phyloP scores from a whole-genome alignment of 192 early-diverging fungal species.

The Rhizophagus sp. region DNA sequence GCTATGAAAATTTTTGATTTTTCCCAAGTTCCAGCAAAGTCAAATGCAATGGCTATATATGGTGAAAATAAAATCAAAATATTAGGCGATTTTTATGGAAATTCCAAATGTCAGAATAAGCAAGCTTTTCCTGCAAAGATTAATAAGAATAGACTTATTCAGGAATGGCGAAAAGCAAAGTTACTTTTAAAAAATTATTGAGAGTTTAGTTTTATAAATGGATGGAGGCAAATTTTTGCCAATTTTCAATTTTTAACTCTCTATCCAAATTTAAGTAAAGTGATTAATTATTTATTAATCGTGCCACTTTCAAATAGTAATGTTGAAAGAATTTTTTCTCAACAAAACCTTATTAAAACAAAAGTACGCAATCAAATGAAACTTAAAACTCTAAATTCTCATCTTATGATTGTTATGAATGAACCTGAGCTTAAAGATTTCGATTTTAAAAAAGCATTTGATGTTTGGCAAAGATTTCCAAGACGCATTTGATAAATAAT shows the following conservation, averaged over 20 bases:
- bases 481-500: not conserved
- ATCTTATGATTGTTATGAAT: conserved; percentile 20
- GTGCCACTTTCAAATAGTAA: conserved; percentile 11
- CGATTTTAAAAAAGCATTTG: conserved; percentile 10
- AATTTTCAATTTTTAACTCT: not conserved
- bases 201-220: not conserved
- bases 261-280: not conserved
- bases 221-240: conserved; percentile 1
- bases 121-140: not conserved
- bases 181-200: too few relatives aligned
- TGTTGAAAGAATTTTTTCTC: conserved; percentile 6
- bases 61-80: not conserved
- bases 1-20: conserved; percentile 24
- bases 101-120: not conserved
- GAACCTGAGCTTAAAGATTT: not conserved
- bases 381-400: too few relatives aligned
- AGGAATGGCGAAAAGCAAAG: not conserved
- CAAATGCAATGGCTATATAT: not conserved
- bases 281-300: conserved; percentile 10
- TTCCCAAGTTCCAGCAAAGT: not conserved
- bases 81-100: not conserved
- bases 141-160: not conserved
- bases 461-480: conserved; percentile 4
- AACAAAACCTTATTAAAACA: conserved; percentile 21
- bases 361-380: not conserved